Conservation (phyloP, 2,329 filamentous ascomycete species). For the Venturia oleaginea region DNA sequence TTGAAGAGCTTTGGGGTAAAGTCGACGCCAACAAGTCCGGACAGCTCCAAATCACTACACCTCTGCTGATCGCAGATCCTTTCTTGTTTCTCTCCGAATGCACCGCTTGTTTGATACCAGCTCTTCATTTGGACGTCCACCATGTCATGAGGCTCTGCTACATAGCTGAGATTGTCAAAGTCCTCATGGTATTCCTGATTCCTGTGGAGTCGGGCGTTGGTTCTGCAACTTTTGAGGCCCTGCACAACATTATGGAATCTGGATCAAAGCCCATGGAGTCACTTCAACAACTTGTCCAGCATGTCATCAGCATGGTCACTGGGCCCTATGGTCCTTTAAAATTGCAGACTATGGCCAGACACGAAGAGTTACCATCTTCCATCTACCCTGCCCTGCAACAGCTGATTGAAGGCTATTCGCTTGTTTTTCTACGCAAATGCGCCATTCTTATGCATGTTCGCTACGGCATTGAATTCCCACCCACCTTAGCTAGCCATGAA, state of each 20-base stretch:
- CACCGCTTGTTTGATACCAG: slow-evolving; percentile 59
- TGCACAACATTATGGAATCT: background rate
- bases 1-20: slow-evolving; percentile 23
- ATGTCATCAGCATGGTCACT: slow-evolving; percentile 16
- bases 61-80: slow-evolving; percentile 59
- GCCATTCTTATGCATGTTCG: slow-evolving; percentile 77
- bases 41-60: slow-evolving; percentile 20
- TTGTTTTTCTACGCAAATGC: slow-evolving; percentile 82
- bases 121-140: slow-evolving; percentile 62
- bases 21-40: slow-evolving; percentile 35
- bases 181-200: slow-evolving; percentile 48
- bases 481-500: slow-evolving; percentile 54
- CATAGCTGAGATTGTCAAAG: slow-evolving; percentile 81
- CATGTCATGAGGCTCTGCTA: slow-evolving; percentile 82
- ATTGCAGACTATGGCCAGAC: slow-evolving; percentile 19
- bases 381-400: slow-evolving; percentile 29
- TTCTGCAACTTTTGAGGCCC: background rate
- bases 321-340: slow-evolving; percentile 21
- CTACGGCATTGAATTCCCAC: slow-evolving; percentile 80
- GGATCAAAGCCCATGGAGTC: background rate
- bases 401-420: slow-evolving; percentile 66
- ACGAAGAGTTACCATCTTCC: slow-evolving; percentile 18
- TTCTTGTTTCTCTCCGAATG: slow-evolving; percentile 78
- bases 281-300: background rate
- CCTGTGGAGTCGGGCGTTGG: slow-evolving; percentile 4